Evolutionary conservation across 23 red algal species (phyloP).

Genomic region (Gracilariopsis chorda): DNA sequence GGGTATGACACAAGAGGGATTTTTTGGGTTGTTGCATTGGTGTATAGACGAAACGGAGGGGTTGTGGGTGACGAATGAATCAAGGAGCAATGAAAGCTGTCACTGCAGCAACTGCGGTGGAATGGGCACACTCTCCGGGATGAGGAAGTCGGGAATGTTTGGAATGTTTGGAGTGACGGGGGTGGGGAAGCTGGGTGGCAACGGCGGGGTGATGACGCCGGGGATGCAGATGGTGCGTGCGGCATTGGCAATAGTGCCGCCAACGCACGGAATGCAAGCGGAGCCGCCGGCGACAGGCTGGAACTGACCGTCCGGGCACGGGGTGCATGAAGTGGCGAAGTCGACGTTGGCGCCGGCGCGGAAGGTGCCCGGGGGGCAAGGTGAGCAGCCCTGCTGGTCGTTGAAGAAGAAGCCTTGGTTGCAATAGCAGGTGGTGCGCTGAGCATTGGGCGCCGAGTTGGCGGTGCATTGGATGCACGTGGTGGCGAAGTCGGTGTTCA

Average conservation of each 20-base stretch:
- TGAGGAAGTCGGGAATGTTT: no score
- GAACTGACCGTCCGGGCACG: background rate
- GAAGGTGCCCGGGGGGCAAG: slow-evolving; percentile 1
- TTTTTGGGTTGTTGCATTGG: no score
- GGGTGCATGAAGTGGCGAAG: background rate
- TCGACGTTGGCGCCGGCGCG: background rate
- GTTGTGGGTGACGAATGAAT: no score
- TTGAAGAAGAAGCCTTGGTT: slow-evolving; percentile 12
- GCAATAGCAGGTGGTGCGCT: background rate
- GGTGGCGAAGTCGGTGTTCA: background rate
- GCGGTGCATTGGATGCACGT: background rate
- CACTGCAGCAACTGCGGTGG: no score
- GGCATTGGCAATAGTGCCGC: background rate
- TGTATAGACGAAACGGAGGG: no score
- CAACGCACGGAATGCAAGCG: background rate
- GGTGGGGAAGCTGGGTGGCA: background rate
- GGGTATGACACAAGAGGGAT: no score
- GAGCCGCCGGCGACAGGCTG: background rate
- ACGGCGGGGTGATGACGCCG: background rate
- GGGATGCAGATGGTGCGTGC: background rate
- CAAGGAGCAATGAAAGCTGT: no score
- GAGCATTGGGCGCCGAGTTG: background rate
- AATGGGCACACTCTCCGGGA: no score
- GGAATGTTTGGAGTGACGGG: background rate
- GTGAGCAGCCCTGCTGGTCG: background rate